Base-by-base conservation (phyloP, 2,329 filamentous ascomycete genomes). In the Sporothrix sp. region DNA sequence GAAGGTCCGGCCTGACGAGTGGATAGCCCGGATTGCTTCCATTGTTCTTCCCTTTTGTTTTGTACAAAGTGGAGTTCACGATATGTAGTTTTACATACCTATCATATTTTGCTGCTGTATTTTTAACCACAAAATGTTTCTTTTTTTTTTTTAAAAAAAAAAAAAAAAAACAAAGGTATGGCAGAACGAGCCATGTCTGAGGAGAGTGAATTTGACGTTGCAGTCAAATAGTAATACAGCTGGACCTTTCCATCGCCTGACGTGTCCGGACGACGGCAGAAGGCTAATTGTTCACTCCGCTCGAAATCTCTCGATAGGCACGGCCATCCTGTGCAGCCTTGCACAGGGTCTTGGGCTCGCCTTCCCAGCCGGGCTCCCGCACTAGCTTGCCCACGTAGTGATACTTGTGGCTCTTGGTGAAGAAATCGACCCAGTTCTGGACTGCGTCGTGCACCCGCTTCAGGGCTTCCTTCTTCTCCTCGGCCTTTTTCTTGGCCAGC, bases 351-450 rank as follows among this genome's bases (percentile, higher is more conserved):
- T 71, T 71, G 5, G 79, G 78, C 67, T 73, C 69, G 59, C 77
- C 79, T 61, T 84, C 74, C 71, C 81, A 84, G 20, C 67, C 72
- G 21, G 70, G 71, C 52, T 78, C 74, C 54, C 79, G 73, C 64
- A 79, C 74, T 13, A 97, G 78, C 63, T 75, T 78, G 3, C 93
- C 93, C 4, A 94, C 85, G 67, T 79, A 78, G 55, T 79, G 78
- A 68, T 97, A 97, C 70, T 87, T 88, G 62, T 83, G 78, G 63
- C 81, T 86, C 51, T 84, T 85, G 52, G 68, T 74, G 62, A 96
- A 97, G 69, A 97, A 88, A 47, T 77, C 73, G 54, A 84, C 81
- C 93, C 90, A 97, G 66, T 91, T 83, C 63, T 77, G 71, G 51
- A 98, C 71, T 11, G 80, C 79, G 20, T 81, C 77, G 53, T 79